Conservation (phyloP, 2,329 filamentous ascomycete species). For the Sclerotinia sclerotiorum region DNA sequence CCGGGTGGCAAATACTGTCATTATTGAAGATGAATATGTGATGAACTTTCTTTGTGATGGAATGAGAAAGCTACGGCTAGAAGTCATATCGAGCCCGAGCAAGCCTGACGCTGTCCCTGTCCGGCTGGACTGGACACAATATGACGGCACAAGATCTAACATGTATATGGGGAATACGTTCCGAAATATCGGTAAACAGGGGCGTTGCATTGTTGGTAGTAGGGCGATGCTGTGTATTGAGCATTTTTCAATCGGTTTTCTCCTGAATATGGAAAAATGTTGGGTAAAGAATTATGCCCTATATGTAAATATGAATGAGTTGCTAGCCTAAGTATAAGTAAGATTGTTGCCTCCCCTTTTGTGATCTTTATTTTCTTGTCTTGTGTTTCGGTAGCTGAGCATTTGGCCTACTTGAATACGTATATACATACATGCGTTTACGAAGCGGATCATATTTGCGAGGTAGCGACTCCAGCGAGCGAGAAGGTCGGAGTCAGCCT, state of each 20-base stretch:
- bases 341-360: constrained; percentile 5
- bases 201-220: neutral
- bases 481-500: neutral
- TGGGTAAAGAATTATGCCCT: neutral
- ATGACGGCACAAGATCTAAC: neutral
- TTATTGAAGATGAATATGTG: neutral
- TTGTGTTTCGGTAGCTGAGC: neutral
- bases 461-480: constrained; percentile 2
- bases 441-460: constrained; percentile 23
- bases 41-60: neutral
- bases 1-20: neutral
- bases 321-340: neutral
- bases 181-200: neutral
- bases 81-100: neutral
- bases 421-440: constrained; percentile 24
- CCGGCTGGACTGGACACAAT: constrained; percentile 5
- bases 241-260: neutral
- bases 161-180: neutral
- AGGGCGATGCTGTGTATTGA: constrained; percentile 1
- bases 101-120: constrained; percentile 7
- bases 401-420: neutral
- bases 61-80: neutral
- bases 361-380: neutral
- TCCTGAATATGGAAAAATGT: neutral
- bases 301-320: neutral